Evolutionary conservation across 768 basidiomycete genomes (phyloP), one percentile per base, ranked within the genome.

Genomic region (Tulasnella sp.): DNA sequence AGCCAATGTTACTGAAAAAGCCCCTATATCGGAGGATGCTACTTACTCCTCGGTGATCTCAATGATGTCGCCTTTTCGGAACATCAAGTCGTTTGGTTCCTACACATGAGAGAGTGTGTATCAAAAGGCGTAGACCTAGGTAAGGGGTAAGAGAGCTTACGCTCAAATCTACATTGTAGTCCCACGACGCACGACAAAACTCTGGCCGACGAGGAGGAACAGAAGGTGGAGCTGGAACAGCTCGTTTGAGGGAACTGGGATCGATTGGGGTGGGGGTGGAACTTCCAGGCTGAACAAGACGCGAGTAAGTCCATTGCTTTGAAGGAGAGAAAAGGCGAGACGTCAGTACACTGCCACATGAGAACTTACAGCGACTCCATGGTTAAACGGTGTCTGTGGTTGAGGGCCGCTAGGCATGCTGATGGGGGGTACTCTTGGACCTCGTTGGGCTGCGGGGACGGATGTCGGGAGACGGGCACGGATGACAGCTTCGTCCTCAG

Each of bases 11-110:
- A 17, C 17, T n/a, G 8, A 49, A 12, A 49, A 25, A 7, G 6
- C 34, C 5, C 17, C 21, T 12, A 29, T 21, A 49, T 49, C 8
- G 6, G 17, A 49, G 23, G 32, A 7, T n/a, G 32, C 11, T 8
- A 43, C 55, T 46, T n/a, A 57, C 55, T 57, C 55, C n/a, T 57
- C 55, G 1, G 37, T 29, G 5, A 57, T 45, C 31, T 57, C 55
- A 11, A 57, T 57, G 31, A 57, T 57, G 35, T 57, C 55, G 23
- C 29, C 41, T 31, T 57, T 57, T 17, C 55, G 41, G 19, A 57
- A 57, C 34, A 39, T 35, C 32, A 57, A 32, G 23, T 57, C 55
- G 55, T 45, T 46, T 4, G 42, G 32, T 17, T 57, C 55, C 55
- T 57, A 32, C 14, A 25, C 19, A 31, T 48, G 6, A 31, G 27